Conservation (phyloP, 2,329 filamentous ascomycete genomes). For the Coleophoma cylindrospora region DNA sequence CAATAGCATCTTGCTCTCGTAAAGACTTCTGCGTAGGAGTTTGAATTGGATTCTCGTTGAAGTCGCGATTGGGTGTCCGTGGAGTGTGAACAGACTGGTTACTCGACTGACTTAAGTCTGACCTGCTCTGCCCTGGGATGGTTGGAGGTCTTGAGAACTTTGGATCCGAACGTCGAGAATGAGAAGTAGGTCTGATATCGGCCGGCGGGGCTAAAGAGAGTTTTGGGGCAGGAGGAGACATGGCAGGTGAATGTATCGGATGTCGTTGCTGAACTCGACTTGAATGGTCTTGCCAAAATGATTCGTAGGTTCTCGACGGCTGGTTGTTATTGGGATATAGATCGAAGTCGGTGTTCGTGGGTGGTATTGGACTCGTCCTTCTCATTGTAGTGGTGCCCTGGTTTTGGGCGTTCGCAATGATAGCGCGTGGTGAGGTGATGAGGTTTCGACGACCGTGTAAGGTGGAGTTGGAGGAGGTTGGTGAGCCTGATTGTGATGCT, state of each 20-base stretch:
- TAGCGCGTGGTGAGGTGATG: slow-evolving; percentile 48
- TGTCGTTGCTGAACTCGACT: slow-evolving; percentile 30
- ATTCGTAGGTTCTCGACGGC: slow-evolving; percentile 33
- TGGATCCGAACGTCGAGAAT: slow-evolving; percentile 21
- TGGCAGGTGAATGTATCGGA: slow-evolving; percentile 29
- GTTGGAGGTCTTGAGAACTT: slow-evolving; percentile 24
- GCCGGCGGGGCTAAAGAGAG: slow-evolving; percentile 27
- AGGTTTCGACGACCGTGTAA: slow-evolving; percentile 45
- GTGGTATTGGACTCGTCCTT: slow-evolving; percentile 4
- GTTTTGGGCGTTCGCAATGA: slow-evolving; percentile 29
- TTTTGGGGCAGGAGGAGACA: slow-evolving; percentile 45
- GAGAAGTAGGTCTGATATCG: slow-evolving; percentile 27
- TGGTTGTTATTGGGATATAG: slow-evolving; percentile 25
- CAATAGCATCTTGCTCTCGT: slow-evolving; percentile 76
- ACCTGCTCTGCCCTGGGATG: slow-evolving; percentile 17
- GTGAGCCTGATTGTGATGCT: slow-evolving; percentile 63
- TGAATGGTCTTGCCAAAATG: slow-evolving; percentile 38
- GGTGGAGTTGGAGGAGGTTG: slow-evolving; percentile 53
- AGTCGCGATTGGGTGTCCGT: slow-evolving; percentile 18
- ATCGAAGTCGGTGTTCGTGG: slow-evolving; percentile 23
- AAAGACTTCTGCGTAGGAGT: slow-evolving; percentile 61
- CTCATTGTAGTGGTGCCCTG: slow-evolving; percentile 10
- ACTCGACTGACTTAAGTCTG: slow-evolving; percentile 14
- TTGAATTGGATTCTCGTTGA: slow-evolving; percentile 36
- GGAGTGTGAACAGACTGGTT: slow-evolving; percentile 18